Conservation (phyloP, 2,329 filamentous ascomycete genomes). For the Aspergillus costaricaensis region DNA sequence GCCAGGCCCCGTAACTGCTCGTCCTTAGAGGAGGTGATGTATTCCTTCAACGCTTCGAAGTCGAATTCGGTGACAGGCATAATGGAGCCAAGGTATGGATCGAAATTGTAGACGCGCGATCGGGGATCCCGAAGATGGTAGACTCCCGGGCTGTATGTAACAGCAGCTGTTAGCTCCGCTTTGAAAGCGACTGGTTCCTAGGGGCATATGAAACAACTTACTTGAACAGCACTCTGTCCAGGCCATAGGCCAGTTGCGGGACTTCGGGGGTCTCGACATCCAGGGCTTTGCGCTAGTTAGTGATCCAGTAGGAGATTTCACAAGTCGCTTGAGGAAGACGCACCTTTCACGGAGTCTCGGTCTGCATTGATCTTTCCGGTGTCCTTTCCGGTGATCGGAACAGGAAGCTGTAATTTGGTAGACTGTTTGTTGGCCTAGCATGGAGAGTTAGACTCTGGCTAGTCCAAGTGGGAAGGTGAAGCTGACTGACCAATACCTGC, state of each 20-base stretch:
- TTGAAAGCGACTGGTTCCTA: not conserved
- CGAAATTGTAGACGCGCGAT: conserved; percentile 91
- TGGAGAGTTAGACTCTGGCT: not conserved
- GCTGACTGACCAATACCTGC: not conserved
- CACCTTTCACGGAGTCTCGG: conserved; percentile 14
- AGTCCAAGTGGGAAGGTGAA: not conserved
- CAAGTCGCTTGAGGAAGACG: conserved; percentile 1
- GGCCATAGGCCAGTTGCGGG: conserved; percentile 69
- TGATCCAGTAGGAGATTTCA: not conserved
- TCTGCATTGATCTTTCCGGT: not conserved
- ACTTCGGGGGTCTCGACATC: conserved; percentile 53
- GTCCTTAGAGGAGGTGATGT: conserved; percentile 91
- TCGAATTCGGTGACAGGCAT: conserved; percentile 95
- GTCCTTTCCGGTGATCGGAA: not conserved
- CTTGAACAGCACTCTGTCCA: conserved; percentile 94
- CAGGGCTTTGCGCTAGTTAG: conserved; percentile 31
- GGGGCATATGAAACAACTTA: conserved; percentile 32
- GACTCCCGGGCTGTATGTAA: conserved; percentile 64
- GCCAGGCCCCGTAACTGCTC: conserved; percentile 69
- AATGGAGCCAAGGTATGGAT: conserved; percentile 87
- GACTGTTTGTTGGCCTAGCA: not conserved
- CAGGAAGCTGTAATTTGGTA: not conserved
- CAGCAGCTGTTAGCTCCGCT: not conserved
- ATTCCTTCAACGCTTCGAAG: conserved; percentile 80
- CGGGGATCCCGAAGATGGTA: conserved; percentile 88